Conservation (phyloP, 2,329 filamentous ascomycete genomes). For the Ophiocordyceps camponoti-leonardi region DNA sequence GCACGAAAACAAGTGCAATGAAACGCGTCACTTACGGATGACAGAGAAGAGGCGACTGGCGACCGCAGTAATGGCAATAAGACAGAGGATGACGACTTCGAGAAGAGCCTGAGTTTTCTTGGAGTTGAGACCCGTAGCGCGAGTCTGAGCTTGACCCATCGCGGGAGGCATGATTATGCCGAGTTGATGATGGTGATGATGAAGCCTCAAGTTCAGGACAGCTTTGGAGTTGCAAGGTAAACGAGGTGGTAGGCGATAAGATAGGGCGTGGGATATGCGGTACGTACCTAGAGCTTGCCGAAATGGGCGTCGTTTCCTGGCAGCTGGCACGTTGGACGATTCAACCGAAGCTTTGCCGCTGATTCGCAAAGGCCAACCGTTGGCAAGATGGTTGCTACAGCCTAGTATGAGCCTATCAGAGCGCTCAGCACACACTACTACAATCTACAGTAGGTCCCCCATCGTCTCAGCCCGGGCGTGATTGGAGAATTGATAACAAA, state of each 20-base stretch:
- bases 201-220: slow-evolving; percentile 3
- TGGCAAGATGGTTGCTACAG: neutral
- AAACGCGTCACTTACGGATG: slow-evolving; percentile 52
- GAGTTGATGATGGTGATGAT: slow-evolving; percentile 15
- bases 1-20: neutral
- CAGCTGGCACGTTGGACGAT: neutral
- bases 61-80: slow-evolving; percentile 83
- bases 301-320: neutral
- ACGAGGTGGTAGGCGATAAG: neutral
- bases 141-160: slow-evolving; percentile 25
- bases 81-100: slow-evolving; percentile 72
- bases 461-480: neutral
- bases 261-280: neutral
- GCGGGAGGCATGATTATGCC: slow-evolving; percentile 21
- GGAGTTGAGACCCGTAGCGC: slow-evolving; percentile 61
- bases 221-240: neutral
- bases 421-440: too few relatives aligned
- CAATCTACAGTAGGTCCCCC: too few relatives aligned
- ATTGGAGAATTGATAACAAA: too few relatives aligned
- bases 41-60: slow-evolving; percentile 94
- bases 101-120: slow-evolving; percentile 72
- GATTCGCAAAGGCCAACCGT: neutral
- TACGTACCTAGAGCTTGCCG: neutral
- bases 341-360: neutral
- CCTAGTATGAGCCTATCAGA: neutral